phyloP scores from a whole-genome alignment of 2,329 filamentous ascomycete genomes.

The Stachybotrys chlorohalonatus region DNA sequence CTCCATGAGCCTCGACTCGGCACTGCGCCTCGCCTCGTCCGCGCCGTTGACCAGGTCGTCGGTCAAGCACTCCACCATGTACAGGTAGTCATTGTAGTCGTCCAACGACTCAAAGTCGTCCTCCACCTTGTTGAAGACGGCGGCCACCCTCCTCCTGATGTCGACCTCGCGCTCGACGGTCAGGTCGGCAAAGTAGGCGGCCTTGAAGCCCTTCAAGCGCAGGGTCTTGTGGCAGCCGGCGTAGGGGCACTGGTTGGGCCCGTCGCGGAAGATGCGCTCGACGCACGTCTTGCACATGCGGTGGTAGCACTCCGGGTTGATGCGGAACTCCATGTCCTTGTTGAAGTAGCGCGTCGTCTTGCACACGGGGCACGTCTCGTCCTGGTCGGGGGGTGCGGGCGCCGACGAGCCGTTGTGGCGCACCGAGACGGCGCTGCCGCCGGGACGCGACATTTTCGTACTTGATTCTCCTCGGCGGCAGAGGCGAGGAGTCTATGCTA shows the following conservation, averaged over 20 bases:
- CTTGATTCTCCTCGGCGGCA: too few relatives aligned
- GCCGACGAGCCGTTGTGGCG: constrained; percentile 10
- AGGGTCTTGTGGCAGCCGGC: constrained; percentile 81
- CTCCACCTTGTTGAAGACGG: constrained; percentile 78
- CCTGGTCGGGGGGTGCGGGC: constrained; percentile 14
- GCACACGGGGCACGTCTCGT: constrained; percentile 91
- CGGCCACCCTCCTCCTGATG: constrained; percentile 69
- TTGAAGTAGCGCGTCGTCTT: constrained; percentile 95
- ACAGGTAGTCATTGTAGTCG: constrained; percentile 89
- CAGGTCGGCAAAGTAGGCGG: constrained; percentile 85
- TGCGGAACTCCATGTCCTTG: constrained; percentile 84
- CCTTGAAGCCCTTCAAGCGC: constrained; percentile 73
- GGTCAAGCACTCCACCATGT: constrained; percentile 82
- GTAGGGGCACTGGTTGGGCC: constrained; percentile 86
- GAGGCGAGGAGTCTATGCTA: not conserved
- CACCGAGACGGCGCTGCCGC: constrained; percentile 16
- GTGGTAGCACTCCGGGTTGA: constrained; percentile 98
- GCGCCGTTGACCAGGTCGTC: constrained; percentile 74
- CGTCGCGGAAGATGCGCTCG: constrained; percentile 84
- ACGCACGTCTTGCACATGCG: constrained; percentile 97
- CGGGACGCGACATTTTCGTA: constrained; percentile 15
- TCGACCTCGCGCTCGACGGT: constrained; percentile 88
- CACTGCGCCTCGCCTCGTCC: constrained; percentile 48
- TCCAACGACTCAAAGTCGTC: constrained; percentile 82
- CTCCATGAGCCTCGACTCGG: constrained; percentile 35